Base-by-base conservation (phyloP, 176 grass and related monocot genomes). In the Elymus sibiricus region DNA sequence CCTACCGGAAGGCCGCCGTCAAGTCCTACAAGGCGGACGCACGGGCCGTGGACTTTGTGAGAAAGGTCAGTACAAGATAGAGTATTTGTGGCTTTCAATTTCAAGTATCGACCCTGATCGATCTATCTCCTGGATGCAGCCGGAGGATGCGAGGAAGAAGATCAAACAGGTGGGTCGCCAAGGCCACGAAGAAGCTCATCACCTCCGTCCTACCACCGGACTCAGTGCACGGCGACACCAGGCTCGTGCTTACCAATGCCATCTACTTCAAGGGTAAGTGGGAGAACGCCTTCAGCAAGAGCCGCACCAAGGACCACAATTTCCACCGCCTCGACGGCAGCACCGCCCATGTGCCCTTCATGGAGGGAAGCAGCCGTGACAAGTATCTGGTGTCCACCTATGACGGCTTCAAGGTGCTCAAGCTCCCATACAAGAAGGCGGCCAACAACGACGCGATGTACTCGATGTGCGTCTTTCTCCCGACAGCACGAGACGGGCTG, bases 211-310 rank as follows among this genome's bases (percentile, higher is more conserved):
- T 89, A 42, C 84, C 84, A 24, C 25, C 1, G 0, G 68, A 12
- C 5, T 55, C 67, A 4, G 51, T 89, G 6, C 0, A 78, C 31
- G 3, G 1, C 0, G 0, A 0, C 27, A 89, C 87, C 5, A 39
- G 6, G 11, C 24, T 89, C 2, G 81, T 92, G 10, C 35, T 92
- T 24, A 60, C 77, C 14, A 89, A 86, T 16, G 90, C 84, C 64
- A 73, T 73, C 70, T 73, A 73, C 70, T 73, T 73, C 39, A 73
- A 73, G 70, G 70, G 70, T 1, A 6, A 19, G 1, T 86, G 84
- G 84, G 11, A 67, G 17, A 9, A 55, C 24, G 35, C 76, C 47
- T 86, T 86, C 26, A 2, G 0, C 11, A 2, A 43, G 49, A 3
- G 6, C 7, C 3, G 10, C 24, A 86, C 84, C 3, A 4, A 19